These are phyloP conservation scores for Musa itinerans DNA, from an alignment of 176 grass and related monocot species.

Conservation along the genomic window DNA sequence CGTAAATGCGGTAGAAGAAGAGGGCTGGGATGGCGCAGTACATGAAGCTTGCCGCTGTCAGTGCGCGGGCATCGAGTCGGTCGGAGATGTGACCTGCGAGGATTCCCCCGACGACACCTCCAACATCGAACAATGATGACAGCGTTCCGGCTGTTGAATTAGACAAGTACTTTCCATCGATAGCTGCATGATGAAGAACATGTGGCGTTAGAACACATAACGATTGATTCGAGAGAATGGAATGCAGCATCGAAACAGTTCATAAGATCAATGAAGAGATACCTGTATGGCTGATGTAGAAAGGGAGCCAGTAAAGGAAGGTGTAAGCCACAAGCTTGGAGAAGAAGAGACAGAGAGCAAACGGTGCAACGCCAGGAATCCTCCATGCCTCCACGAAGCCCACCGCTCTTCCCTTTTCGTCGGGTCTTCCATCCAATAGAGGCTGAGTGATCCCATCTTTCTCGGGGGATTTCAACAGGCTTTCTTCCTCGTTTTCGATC, in stretches of 20 bases:
- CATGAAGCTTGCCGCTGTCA: not conserved
- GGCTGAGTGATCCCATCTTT: not conserved
- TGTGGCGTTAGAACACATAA: not conserved
- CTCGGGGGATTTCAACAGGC: not conserved
- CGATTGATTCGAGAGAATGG: not conserved
- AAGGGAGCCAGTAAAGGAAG: not conserved
- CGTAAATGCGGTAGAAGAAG: not conserved
- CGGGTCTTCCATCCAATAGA: not conserved
- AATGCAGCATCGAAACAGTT: not conserved
- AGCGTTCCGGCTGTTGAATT: not conserved
- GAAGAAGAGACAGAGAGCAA: not conserved
- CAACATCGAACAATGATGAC: not conserved
- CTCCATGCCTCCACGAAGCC: not conserved
- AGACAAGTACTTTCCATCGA: not conserved
- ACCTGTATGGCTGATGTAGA: conserved; percentile 5
- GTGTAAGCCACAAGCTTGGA: not conserved
- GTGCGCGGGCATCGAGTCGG: not conserved
- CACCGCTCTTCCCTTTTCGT: not conserved
- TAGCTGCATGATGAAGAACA: not conserved
- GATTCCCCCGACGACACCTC: not conserved
- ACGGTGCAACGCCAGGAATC: not conserved
- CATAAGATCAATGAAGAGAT: not conserved
- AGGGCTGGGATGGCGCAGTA: not conserved
- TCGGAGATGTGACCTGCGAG: not conserved
- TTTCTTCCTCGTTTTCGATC: not conserved